These are phyloP conservation scores for Apostasia ramifera DNA, from an alignment of 106 monocot species.

Conservation along the genomic window DNA sequence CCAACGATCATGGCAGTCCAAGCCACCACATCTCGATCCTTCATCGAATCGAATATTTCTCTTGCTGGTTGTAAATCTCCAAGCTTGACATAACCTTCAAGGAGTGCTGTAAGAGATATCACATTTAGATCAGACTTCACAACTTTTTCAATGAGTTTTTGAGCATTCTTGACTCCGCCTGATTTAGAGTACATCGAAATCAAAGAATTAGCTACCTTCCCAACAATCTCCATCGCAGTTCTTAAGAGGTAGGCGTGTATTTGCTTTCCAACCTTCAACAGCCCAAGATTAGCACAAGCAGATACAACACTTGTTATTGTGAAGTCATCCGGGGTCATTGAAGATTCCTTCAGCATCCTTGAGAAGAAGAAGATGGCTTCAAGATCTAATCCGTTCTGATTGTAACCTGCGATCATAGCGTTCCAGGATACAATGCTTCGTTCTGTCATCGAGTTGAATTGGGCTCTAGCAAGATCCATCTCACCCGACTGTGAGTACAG, in stretches of 20 bases:
- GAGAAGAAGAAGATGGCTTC: slow-evolving; percentile 63
- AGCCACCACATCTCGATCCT: slow-evolving; percentile 67
- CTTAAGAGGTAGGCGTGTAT: slow-evolving; percentile 61
- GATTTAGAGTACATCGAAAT: slow-evolving; percentile 93
- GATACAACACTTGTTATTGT: slow-evolving; percentile 73
- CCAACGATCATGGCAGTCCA: slow-evolving; percentile 99
- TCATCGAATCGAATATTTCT: slow-evolving; percentile 67
- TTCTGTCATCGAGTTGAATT: slow-evolving; percentile 61
- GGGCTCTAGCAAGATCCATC: slow-evolving; percentile 47
- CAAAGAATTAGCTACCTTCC: slow-evolving; percentile 74
- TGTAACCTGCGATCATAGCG: slow-evolving; percentile 76
- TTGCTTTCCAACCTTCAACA: slow-evolving; percentile 51
- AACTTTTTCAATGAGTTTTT: slow-evolving; percentile 25
- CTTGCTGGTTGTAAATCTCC: slow-evolving; percentile 60
- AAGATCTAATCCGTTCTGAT: slow-evolving; percentile 59
- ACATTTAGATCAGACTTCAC: slow-evolving; percentile 31
- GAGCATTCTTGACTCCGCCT: slow-evolving; percentile 48
- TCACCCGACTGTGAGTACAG: slow-evolving; percentile 36
- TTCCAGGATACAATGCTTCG: slow-evolving; percentile 74
- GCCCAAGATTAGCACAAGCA: slow-evolving; percentile 59
- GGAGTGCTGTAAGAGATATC: slow-evolving; percentile 74
- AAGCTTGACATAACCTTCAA: slow-evolving; percentile 83
- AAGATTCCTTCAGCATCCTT: slow-evolving; percentile 42
- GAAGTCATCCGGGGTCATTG: slow-evolving; percentile 44
- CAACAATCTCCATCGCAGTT: slow-evolving; percentile 21